Evolutionary conservation across 2,329 filamentous ascomycete genomes (phyloP), one percentile per base, ranked within the genome.

Genomic region (Eurotiales sp.): DNA sequence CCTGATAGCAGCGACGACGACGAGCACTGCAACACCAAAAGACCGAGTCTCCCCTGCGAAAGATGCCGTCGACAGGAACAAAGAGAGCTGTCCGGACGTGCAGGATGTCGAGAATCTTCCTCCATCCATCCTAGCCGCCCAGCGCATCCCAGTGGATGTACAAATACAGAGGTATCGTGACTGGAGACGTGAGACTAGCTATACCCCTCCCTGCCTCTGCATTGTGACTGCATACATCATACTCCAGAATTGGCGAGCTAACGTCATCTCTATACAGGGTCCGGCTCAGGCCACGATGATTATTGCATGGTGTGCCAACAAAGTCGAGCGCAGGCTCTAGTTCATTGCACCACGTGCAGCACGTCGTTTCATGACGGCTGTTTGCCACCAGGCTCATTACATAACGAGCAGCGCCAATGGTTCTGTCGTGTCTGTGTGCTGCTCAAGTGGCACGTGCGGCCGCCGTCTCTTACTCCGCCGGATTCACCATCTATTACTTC

Each of bases 381-480:
- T 41, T 23, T 42, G 37, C 50, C 53, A 8, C 25, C 41, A 5
- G 53, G 50, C 3, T 37, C 39, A 11, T 17, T 46, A 27, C 45
- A 40, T n/a, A 34, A 52, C 30, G 40, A 46, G 5, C 36, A 23
- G 19, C 30, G 10, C 23, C 50, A 53, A 12, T 55, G 32, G 50
- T 55, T 40, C 42, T 55, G 53, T n/a, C 17, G 22, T 11, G 29
- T 55, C 25, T 55, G 53, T 37, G 53, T 55, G 11, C 17, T 43
- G 19, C 50, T 44, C 14, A 53, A 53, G 10, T 55, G 53, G 53
- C 53, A 55, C 19, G 23, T 27, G 34, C 39, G 53, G 21, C 53
- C 53, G 6, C 53, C 53, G 37, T 46, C 50, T 8, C 17, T 55
- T 17, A 55, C 50, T 6, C 53, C 53, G n/a, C 53, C 53, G 11